phyloP scores from a whole-genome alignment of 2,329 filamentous ascomycete species.

The Paecilomyces formosus region DNA sequence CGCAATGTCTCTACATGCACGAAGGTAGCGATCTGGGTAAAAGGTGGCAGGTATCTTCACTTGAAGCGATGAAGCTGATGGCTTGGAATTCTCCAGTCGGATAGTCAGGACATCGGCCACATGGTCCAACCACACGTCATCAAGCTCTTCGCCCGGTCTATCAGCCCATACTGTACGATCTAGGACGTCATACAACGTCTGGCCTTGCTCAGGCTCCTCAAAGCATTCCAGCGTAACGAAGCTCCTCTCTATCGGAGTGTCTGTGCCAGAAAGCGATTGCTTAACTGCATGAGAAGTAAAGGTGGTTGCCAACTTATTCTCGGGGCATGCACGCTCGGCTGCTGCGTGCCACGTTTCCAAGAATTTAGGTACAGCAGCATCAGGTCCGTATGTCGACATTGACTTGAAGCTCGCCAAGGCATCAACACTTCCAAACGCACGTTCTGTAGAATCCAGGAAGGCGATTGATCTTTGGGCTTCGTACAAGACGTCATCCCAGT shows the following conservation, averaged over 20 bases:
- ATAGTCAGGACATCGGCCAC: conserved; percentile 51
- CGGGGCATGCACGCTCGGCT: conserved; percentile 34
- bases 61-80: conserved; percentile 30
- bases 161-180: conserved; percentile 45
- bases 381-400: conserved; percentile 24
- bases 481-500: conserved; percentile 42
- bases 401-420: conserved; percentile 39
- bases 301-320: conserved; percentile 34
- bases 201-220: conserved; percentile 29
- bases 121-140: conserved; percentile 41
- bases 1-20: conserved; percentile 41
- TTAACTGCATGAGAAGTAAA: conserved; percentile 42
- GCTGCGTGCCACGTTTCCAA: conserved; percentile 44
- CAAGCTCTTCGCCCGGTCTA: conserved; percentile 27
- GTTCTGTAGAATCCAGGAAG: conserved; percentile 50
- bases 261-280: conserved; percentile 18
- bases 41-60: conserved; percentile 48
- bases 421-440: conserved; percentile 52
- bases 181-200: conserved; percentile 47
- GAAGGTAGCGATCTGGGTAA: conserved; percentile 55
- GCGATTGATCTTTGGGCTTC: conserved; percentile 57
- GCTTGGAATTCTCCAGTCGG: conserved; percentile 28
- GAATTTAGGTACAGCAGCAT: conserved; percentile 37
- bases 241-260: conserved; percentile 25
- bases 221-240: conserved; percentile 32